Evolutionary conservation across 495 filamentous ascomycete species (phyloP), one percentile per base, ranked within the genome.

Genomic region (Chaetomium tenue): DNA sequence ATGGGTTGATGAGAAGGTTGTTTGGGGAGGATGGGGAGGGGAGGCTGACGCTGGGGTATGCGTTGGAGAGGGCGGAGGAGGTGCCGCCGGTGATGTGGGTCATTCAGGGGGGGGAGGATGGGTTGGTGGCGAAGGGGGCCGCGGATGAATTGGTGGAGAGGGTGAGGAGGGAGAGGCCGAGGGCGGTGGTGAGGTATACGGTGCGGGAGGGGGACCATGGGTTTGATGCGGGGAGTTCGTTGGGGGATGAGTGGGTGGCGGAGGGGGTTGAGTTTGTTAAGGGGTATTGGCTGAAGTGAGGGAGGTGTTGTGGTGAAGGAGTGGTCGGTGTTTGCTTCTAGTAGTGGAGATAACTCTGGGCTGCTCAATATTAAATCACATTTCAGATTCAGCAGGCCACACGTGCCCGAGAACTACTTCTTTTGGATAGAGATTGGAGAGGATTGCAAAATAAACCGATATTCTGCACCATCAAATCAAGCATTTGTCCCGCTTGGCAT

Each of bases 201-300:
- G 62, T 67, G 8, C 25, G 47, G 23, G 28, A 42, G 12, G 69
- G 69, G 0, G 59, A 42, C 0, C 69, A 71, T 56, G 63, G 65
- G 51, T 67, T 69, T 33, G 69, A 69, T 55, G 28, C 12, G n/a
- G 11, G 23, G 2, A 59, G 55, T 53, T 44, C 39, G 13, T 12
- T 71, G 9, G 33, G 52, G 6, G 61, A 65, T 33, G 37, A 46
- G 13, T 71, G 54, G 57, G 26, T 69, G 15, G 28, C 26, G 23
- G 67, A 71, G 48, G 70, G 70, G 23, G 37, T 71, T 1, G 63
- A 61, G 23, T 71, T 69, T 66, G 52, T 71, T 20, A 61, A 61
- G 58, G 48, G 63, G 60, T 55, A 58, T 23, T 75, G 67, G 65
- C 28, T 66, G 3, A 37, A 37, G 33, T 37, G 30, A 33, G 30